Evolutionary conservation across 345 rosid genomes (phyloP), one percentile per base, ranked within the genome.

Genomic region (rapeseed (Brassica napus)): DNA sequence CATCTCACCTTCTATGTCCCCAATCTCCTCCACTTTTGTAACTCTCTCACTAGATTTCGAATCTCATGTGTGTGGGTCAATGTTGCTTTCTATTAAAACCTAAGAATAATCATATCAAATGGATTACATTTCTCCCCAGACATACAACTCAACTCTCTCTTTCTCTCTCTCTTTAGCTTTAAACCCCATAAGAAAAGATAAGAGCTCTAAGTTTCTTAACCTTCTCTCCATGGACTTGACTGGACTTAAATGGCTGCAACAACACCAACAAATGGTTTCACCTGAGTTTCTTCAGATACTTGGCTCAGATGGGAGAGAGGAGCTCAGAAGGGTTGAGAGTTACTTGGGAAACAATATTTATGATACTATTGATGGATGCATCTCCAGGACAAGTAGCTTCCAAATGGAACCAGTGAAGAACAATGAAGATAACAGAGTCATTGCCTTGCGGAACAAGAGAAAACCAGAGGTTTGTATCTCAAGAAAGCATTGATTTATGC

Each of bases 41-140:
- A 6, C 23, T 54, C 59, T 54, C 59, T 15, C 59, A 54, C 24
- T 54, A 54, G 59, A 54, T 54, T 54, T 54, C 2, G 59, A 54
- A 54, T 54, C 59, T 54, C 59, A 54, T 15, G 59, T 54, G 59
- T 54, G 24, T 54, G 59, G 59, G 59, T 54, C 59, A 54, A 54
- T 54, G 59, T 54, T 54, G 23, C 59, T 54, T 15, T 54, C 59
- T 54, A 15, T 54, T 54, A 15, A 54, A 54, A 54, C 9, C 24
- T 54, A 54, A 54, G 24, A 15, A 54, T 15, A 54, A 54, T 16
- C 2, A 54, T 49, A 54, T 54, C 59, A 16, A 54, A 54, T 54
- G 59, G 59, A 54, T 54, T 54, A 54, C 59, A 16, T 54, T 16
- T 54, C 23, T 16, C 59, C 24, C 59, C 23, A 54, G 9, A 54